Conservation (phyloP, 306 rosid species). For the Malus sieversii region DNA sequence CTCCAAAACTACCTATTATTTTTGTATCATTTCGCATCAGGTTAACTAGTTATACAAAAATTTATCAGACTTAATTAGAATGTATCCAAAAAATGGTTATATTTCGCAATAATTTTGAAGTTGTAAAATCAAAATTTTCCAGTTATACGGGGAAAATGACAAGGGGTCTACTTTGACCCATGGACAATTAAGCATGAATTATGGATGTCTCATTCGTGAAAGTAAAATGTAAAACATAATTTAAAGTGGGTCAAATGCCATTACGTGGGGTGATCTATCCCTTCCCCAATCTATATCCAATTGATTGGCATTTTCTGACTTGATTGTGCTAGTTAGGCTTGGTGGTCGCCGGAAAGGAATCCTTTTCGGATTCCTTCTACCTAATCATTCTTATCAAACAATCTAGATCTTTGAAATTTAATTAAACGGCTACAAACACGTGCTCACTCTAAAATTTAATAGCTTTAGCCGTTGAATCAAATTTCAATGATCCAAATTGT, state of each 20-base stretch:
- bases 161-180: background rate
- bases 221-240: background rate
- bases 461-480: too few species aligned
- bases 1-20: too few species aligned
- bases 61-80: background rate
- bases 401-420: too few species aligned
- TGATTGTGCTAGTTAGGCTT: background rate
- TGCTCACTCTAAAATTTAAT: too few species aligned
- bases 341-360: background rate
- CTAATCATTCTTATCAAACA: accelerated
- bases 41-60: too few species aligned
- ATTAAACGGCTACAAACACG: too few species aligned
- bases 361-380: accelerated
- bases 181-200: background rate
- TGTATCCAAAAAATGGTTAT: background rate
- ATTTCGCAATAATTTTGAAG: background rate
- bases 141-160: background rate
- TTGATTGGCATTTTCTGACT: background rate
- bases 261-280: too few species aligned
- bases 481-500: too few species aligned
- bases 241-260: background rate
- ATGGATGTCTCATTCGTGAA: background rate
- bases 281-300: too few species aligned
- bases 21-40: too few species aligned
- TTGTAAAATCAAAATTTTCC: background rate